Base-by-base conservation (phyloP, 257 asterid genomes). In the Fraxinus quadrangulata region DNA sequence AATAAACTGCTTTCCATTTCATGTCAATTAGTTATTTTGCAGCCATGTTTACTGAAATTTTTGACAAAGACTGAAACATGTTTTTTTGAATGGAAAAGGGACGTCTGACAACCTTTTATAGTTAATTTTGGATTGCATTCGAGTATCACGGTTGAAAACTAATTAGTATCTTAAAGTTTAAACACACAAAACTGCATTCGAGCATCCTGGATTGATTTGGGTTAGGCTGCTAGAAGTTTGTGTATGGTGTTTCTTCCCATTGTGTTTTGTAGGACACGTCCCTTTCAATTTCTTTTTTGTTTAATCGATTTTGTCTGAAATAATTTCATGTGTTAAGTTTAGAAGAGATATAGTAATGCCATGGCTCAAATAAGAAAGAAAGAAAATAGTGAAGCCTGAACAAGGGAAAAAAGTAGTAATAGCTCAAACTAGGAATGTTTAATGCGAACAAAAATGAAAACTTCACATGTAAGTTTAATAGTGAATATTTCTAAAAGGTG, bases 11-110 rank as follows among this genome's bases (percentile, higher is more conserved):
- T 30, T 71, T 33, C 70, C 71, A 70, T 66, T 73, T 10, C 47
- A 40, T 40, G 73, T 63, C 42, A 10, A 49, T 80, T 73, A 45
- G 23, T 76, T 40, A 24, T 5, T 70, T 42, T 31, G 26, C 67
- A 76, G 19, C 70, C 71, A 42, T 76, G 75, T 47, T 26, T 49
- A 51, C 28, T 73, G 61, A 76, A 78, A 75, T 19, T 30, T 36
- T 71, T 45, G 78, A 70, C 24, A 67, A 17, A 12, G 67, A 5
- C 69, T 2, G 34, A 61, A 70, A 56, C 68, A 65, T 42, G 14
- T 40, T 59, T 16, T 16, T 66, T 73, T 70, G 70, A 9, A n/a
- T 5, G 75, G 74, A 63, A 28, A 65, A 54, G 39, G 31, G 49
- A 39, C 17, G 17, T 19, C 26, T 14, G 36, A 63, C 14, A 47